phyloP scores from a whole-genome alignment of 169 alveolate species.

The Cryptosporidium felis region DNA sequence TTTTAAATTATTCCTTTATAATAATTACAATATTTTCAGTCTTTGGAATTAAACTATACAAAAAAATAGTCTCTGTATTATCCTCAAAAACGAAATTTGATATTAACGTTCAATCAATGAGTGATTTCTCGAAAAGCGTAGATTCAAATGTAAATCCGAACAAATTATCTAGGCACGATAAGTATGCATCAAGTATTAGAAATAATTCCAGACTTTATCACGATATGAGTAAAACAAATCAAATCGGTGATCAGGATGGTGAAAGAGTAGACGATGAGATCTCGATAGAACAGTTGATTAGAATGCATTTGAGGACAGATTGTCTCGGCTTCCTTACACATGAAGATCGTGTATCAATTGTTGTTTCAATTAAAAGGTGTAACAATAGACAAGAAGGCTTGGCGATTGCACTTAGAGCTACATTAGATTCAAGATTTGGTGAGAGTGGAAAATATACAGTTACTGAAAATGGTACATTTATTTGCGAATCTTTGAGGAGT shows the following conservation, averaged over 20 bases:
- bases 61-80: not conserved
- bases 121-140: not conserved
- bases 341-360: slow-evolving; percentile 66
- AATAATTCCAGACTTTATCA: slow-evolving; percentile 22
- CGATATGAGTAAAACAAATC: slow-evolving; percentile 40
- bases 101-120: slow-evolving; percentile 4
- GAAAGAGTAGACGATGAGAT: slow-evolving; percentile 55
- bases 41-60: slow-evolving; percentile 37
- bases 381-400: slow-evolving; percentile 56
- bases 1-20: slow-evolving; percentile 14
- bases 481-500: slow-evolving; percentile 38
- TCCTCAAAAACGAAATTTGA: slow-evolving; percentile 18
- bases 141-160: not conserved
- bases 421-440: slow-evolving; percentile 68
- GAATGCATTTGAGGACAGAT: slow-evolving; percentile 67
- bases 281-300: slow-evolving; percentile 45
- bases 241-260: slow-evolving; percentile 47
- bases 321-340: slow-evolving; percentile 52
- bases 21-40: slow-evolving; percentile 8
- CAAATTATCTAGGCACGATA: not conserved
- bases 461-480: not conserved
- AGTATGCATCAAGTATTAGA: not conserved
- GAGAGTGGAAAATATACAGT: slow-evolving; percentile 30
- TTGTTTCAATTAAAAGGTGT: slow-evolving; percentile 60
- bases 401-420: slow-evolving; percentile 62